A percentile compares a stretch with the other conserved stretches of the same genome.
phyloP scores from a whole-genome alignment of 2,329 filamentous ascomycete genomes.

The Apiospora kogelbergensis region DNA sequence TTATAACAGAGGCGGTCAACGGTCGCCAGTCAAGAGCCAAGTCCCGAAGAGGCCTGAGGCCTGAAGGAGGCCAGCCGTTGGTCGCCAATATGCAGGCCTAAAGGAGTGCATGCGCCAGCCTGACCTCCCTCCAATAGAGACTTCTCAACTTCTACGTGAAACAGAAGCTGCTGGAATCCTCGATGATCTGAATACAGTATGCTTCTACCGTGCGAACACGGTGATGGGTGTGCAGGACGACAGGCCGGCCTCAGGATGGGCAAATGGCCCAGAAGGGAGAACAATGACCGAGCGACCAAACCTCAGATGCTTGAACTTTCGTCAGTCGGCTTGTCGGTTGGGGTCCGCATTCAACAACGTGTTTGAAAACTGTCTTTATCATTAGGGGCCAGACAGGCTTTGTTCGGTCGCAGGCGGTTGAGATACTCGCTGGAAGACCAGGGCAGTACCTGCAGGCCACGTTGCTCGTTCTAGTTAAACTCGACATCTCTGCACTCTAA shows the following conservation, averaged over 20 bases:
- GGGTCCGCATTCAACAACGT: slow-evolving; percentile 14
- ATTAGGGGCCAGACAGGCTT: background rate
- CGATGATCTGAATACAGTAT: slow-evolving; percentile 14
- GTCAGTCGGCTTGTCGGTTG: slow-evolving; percentile 11
- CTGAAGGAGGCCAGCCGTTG: background rate
- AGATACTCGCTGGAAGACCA: slow-evolving; percentile 21
- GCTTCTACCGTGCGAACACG: background rate
- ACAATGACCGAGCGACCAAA: background rate
- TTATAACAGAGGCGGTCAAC: background rate
- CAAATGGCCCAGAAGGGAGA: background rate
- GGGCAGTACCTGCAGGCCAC: slow-evolving; percentile 23
- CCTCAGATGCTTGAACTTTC: background rate
- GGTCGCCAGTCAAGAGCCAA: background rate
- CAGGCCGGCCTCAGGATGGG: too few relatives aligned
- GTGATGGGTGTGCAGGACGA: background rate
- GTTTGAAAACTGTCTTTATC: slow-evolving; percentile 5
- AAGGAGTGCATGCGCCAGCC: slow-evolving; percentile 29
- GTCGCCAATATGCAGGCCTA: slow-evolving; percentile 10
- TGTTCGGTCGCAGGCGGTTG: background rate
- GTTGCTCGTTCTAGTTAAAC: slow-evolving; percentile 16
- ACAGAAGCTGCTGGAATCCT: slow-evolving; percentile 38
- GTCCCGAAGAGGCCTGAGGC: background rate
- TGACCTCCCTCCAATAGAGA: slow-evolving; percentile 29
- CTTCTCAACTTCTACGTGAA: slow-evolving; percentile 30
- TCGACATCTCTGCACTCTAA: slow-evolving; percentile 11